Base-by-base conservation (phyloP, 2,329 filamentous ascomycete species). In the Fusarium buxicola region DNA sequence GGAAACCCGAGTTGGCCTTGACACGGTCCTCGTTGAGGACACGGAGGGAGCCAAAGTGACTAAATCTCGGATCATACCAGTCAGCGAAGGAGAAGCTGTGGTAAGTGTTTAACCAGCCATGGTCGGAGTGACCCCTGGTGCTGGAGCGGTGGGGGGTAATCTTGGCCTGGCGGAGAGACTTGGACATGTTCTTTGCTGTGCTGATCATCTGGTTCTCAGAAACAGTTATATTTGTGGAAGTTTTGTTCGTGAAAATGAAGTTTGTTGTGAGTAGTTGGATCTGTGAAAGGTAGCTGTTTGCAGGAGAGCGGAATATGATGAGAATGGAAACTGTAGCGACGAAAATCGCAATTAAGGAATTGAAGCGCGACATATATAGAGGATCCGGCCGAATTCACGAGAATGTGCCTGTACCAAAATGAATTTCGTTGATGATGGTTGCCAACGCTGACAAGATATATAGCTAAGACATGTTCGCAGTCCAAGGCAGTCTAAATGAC, bases 21-120 rank as follows among this genome's bases (percentile, higher is more conserved):
- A 96, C 92, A 30, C 92, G 89, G 75, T 96, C 92, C 79, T 97
- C 92, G 72, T 96, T 96, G 71, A 96, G 88, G 34, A 96, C 92
- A 54, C 92, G 87, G 41, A 96, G 83, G 24, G 89, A 85, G 8
- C 93, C 92, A 72, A 91, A 96, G 62, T 85, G 82, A 40, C 84
- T 83, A 78, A 87, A 90, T 24, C 77, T 74, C 2, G 90, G 89
- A 72, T 92, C 84, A 75, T 88, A 88, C 83, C 83, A 87, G 72
- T 84, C 82, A 36, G 91, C 91, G 76, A 96, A 96, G 70, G 86
- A 89, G 81, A 96, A 96, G 63, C 89, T 92, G 80, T 96, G 92
- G 79, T 91, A 95, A 8, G 89, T 89, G 78, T 94, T 90, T 8
- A 96, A 85, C 92, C 92, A 96, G 75, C 90, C 92, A 75, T 96